Conservation (phyloP, 345 rosid species). For the Salix caprea region DNA sequence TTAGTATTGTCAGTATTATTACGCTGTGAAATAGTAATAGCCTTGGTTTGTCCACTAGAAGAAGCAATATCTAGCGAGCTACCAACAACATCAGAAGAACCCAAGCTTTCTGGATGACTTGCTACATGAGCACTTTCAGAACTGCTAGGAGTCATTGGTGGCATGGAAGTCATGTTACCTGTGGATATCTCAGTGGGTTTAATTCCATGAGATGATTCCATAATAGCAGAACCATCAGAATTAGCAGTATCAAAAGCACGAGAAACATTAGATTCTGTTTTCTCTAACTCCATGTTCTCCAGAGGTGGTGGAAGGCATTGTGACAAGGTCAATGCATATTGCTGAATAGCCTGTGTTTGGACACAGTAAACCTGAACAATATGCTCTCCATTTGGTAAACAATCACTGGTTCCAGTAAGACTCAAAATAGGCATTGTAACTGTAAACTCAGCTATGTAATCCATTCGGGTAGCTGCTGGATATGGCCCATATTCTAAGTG, state of each 20-base stretch:
- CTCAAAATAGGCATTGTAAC: slow-evolving; percentile 95
- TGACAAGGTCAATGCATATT: slow-evolving; percentile 74
- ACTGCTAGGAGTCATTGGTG: slow-evolving; percentile 23
- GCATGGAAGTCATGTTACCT: slow-evolving; percentile 13
- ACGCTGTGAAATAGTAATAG: slow-evolving; percentile 27
- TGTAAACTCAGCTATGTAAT: slow-evolving; percentile 77
- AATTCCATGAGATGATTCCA: slow-evolving; percentile 34
- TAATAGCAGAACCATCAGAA: slow-evolving; percentile 21
- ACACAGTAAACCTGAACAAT: slow-evolving; percentile 19
- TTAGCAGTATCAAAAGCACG: slow-evolving; percentile 28
- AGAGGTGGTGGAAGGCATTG: slow-evolving; percentile 70
- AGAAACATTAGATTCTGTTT: slow-evolving; percentile 39
- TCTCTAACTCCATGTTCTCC: slow-evolving; percentile 50
- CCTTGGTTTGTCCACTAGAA: slow-evolving; percentile 31
- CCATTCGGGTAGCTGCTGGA: slow-evolving; percentile 71
- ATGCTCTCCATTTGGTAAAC: slow-evolving; percentile 49
- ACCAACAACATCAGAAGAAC: slow-evolving; percentile 36
- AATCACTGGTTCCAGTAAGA: slow-evolving; percentile 67
- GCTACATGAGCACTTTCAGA: slow-evolving; percentile 21
- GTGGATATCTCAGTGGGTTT: slow-evolving; percentile 28
- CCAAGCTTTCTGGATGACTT: slow-evolving; percentile 30
- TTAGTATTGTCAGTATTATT: slow-evolving; percentile 6
- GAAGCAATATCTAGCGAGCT: slow-evolving; percentile 23
- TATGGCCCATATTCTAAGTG: slow-evolving; percentile 73
- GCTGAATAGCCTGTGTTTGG: slow-evolving; percentile 90